These are phyloP conservation scores for Magnolia changhungtana DNA, from an alignment of 164 flowering plant species.

Conservation along the genomic window DNA sequence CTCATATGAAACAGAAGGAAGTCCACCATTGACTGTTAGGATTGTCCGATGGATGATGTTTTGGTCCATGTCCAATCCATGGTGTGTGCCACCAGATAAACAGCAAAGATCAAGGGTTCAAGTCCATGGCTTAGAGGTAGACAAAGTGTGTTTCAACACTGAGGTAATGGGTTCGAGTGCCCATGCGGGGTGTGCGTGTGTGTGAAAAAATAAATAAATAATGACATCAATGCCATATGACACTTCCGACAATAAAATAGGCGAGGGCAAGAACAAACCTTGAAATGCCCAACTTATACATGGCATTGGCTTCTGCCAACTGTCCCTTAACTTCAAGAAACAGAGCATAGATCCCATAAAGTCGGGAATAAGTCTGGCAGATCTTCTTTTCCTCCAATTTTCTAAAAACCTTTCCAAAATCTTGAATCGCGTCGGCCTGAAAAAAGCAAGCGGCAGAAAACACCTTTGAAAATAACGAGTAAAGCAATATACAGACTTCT, in stretches of 20 bases:
- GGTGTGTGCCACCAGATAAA: too few species aligned
- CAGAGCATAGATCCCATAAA: constrained; percentile 63
- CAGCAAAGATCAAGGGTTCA: too few species aligned
- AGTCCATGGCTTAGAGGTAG: too few species aligned
- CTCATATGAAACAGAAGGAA: not conserved
- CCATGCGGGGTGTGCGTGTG: too few species aligned
- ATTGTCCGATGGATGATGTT: too few species aligned
- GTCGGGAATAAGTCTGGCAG: constrained; percentile 42
- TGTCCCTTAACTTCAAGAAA: constrained; percentile 67
- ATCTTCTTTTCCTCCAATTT: constrained; percentile 53
- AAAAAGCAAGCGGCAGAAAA: not conserved
- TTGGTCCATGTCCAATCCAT: too few species aligned
- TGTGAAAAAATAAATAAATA: too few species aligned
- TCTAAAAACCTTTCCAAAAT: constrained; percentile 43
- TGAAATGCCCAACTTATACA: constrained; percentile 65
- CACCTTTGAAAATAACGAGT: not conserved
- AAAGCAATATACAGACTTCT: not conserved
- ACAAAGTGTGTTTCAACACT: too few species aligned
- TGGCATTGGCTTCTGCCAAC: constrained; percentile 51
- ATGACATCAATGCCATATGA: too few species aligned
- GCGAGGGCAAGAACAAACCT: constrained; percentile 37
- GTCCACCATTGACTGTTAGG: too few species aligned
- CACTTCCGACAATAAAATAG: too few species aligned
- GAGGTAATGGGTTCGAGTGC: too few species aligned
- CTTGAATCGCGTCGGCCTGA: constrained; percentile 61